Evolutionary conservation across 2,329 filamentous ascomycete species (phyloP).

Genomic region (Cordyceps sp.): DNA sequence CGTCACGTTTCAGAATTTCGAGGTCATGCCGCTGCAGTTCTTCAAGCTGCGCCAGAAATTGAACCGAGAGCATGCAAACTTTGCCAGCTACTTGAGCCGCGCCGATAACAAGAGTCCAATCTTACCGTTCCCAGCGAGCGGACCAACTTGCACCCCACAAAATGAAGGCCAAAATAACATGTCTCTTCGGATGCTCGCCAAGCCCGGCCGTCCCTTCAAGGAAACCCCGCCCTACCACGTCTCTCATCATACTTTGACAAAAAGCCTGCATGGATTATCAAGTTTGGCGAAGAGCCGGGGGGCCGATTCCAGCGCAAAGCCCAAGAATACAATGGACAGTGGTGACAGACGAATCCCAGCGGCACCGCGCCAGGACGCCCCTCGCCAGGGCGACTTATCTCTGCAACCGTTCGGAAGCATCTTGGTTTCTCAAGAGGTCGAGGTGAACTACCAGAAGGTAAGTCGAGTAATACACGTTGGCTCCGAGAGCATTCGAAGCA

Average conservation of each 20-base stretch:
- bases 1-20: conserved; percentile 30
- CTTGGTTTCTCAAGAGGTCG: conserved; percentile 44
- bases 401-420: too few relatives aligned
- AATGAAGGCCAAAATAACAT: background rate
- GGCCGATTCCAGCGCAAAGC: background rate
- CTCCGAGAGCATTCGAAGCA: background rate
- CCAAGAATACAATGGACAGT: background rate
- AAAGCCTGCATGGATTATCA: background rate
- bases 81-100: conserved; percentile 24
- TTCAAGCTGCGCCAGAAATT: conserved; percentile 52
- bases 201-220: background rate
- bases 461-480: background rate
- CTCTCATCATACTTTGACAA: background rate
- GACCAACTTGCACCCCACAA: background rate
- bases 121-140: background rate
- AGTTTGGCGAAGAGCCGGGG: background rate
- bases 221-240: background rate
- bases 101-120: conserved; percentile 12
- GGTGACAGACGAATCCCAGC: background rate
- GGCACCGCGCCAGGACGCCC: conserved; percentile 4
- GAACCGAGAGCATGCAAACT: too few relatives aligned
- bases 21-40: conserved; percentile 45
- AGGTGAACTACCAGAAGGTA: conserved; percentile 24
- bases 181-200: background rate
- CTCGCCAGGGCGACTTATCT: conserved; percentile 23